These are phyloP conservation scores for Phytophthora hybrid DNA, from an alignment of 352 stramenopile species.

Conservation along the genomic window DNA sequence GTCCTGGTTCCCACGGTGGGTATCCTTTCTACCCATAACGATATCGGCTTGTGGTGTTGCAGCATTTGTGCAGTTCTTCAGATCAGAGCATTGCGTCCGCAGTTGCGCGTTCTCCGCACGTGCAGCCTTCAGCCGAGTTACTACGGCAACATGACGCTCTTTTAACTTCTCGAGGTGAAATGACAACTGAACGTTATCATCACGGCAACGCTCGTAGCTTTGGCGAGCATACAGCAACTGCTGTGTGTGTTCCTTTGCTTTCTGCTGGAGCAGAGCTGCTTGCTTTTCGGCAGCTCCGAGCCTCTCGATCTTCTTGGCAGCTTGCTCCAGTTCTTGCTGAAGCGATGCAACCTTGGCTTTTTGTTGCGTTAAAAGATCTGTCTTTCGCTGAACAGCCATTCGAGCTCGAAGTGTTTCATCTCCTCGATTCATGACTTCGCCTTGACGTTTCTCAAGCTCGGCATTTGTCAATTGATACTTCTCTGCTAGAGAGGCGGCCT, in stretches of 20 bases:
- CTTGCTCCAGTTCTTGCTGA: slow-evolving; percentile 41
- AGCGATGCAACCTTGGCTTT: slow-evolving; percentile 44
- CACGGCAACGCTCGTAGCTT: slow-evolving; percentile 35
- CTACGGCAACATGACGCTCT: slow-evolving; percentile 27
- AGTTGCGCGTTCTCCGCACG: slow-evolving; percentile 49
- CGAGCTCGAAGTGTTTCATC: slow-evolving; percentile 46
- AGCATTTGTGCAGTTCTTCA: slow-evolving; percentile 26
- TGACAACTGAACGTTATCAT: slow-evolving; percentile 50
- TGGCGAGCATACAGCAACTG: slow-evolving; percentile 48
- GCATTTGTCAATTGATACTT: slow-evolving; percentile 40
- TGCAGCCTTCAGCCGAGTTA: slow-evolving; percentile 46
- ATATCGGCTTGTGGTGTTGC: not conserved
- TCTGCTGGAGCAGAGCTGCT: slow-evolving; percentile 34
- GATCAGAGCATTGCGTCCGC: slow-evolving; percentile 30
- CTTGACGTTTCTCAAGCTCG: slow-evolving; percentile 45
- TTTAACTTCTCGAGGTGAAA: slow-evolving; percentile 48
- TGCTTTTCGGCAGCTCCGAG: slow-evolving; percentile 42
- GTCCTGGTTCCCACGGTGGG: not conserved
- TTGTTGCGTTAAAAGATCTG: slow-evolving; percentile 52
- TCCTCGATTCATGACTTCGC: slow-evolving; percentile 24
- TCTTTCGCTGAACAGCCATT: slow-evolving; percentile 56
- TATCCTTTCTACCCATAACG: not conserved
- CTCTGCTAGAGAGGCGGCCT: slow-evolving; percentile 40
- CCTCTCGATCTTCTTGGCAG: slow-evolving; percentile 30
- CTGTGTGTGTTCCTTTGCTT: slow-evolving; percentile 52